These are phyloP conservation scores for Dysphania ambrosioides DNA, from an alignment of 148 eudicot genomes.

Conservation along the genomic window DNA sequence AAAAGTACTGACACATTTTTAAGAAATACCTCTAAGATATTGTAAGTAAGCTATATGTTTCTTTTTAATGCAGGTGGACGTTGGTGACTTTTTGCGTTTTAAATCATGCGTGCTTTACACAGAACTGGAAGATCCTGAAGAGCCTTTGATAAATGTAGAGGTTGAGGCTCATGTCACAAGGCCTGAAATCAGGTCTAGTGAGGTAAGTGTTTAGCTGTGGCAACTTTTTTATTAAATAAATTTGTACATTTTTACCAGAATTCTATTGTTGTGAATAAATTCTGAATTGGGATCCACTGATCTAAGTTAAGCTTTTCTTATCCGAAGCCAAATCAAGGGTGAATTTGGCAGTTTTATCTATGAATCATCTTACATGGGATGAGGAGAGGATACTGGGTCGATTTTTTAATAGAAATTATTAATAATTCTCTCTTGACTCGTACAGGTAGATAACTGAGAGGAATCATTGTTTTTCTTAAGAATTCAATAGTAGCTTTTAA, in stretches of 20 bases:
- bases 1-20: not conserved
- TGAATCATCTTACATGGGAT: too few relatives aligned
- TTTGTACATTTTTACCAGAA: not conserved
- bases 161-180: constrained; percentile 97
- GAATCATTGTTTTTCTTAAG: not conserved
- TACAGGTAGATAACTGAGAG: not conserved
- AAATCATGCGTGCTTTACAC: constrained; percentile 90
- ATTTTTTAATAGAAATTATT: not conserved
- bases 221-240: too few relatives aligned
- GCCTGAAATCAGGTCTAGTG: constrained; percentile 89
- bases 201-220: constrained; percentile 44
- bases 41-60: too few relatives aligned
- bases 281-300: not conserved
- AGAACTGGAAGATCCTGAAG: constrained; percentile 65
- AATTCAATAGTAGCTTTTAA: not conserved
- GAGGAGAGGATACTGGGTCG: not conserved
- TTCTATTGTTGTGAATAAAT: not conserved
- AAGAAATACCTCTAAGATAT: not conserved
- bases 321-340: not conserved
- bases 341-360: too few relatives aligned
- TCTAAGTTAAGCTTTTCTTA: not conserved
- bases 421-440: not conserved
- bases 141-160: constrained; percentile 80
- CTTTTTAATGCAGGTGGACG: constrained; percentile 71
- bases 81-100: constrained; percentile 90